Base-by-base conservation (phyloP, 192 early-diverging fungal species). In the Geosiphon pyriformis region DNA sequence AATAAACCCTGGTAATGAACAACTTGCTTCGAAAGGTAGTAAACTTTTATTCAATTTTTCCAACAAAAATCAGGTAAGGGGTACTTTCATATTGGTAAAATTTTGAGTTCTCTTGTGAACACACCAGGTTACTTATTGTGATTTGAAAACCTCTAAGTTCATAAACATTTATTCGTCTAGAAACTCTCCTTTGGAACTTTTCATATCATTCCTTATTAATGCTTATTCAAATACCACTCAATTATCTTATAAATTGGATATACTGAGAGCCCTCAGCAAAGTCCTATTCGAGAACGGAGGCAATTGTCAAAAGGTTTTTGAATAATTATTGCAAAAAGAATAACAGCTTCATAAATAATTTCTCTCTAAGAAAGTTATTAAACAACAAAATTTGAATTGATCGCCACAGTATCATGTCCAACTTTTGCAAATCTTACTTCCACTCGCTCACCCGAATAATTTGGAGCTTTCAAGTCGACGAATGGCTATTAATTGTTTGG, bases 401-500 rank as follows among this genome's bases (percentile, higher is more conserved):
- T 34, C 25, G n/a, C n/a, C n/a, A n/a, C 65, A 79, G 78, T 51
- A 65, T 32, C 61, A 74, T 25, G 10, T 61, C 20, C 65, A 73
- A 29, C 37, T 78, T 6, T 60, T 70, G 6, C 26, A 51, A 12
- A 71, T 64, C 20, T 56, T 85, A 22, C 25, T 74, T 4, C 34
- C 32, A 2, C 32, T 70, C 3, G 70, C 71, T 0, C 54, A 64
- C 8, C 61, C 33, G 34, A 57, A 70, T 2, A 56, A 56, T 20
- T 68, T 50, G 51, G 68, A 74, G 1, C 52, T 75, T 8, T 76
- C 85, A 58, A 52, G 73, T 22, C 73, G 82, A n/a, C 66, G 82
- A 33, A 87, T 88, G 83, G 83, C 87, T 0, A 71, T 90, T 61
- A 83, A 80, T 58, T 87, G 86, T 65, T 55, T 90, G n/a, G 85